A percentile compares a stretch with the other conserved stretches of the same genome.
Evolutionary conservation across 2,329 filamentous ascomycete genomes (phyloP).

Genomic region (Ceratocystis variospora): DNA sequence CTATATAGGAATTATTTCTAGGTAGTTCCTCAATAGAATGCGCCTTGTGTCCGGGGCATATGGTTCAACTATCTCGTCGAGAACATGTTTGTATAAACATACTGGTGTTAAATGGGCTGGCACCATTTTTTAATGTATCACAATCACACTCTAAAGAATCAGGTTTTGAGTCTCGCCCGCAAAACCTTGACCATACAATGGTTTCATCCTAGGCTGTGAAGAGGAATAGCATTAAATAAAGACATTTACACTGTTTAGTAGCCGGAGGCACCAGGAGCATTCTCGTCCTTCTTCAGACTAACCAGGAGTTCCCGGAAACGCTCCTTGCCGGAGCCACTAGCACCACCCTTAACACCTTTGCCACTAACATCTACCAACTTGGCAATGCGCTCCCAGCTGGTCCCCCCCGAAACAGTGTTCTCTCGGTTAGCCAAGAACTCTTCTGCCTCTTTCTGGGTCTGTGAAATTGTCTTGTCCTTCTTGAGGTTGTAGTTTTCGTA

Average conservation of each 20-base stretch:
- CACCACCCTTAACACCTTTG: constrained; percentile 77
- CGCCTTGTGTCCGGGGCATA: background rate
- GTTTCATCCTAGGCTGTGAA: background rate
- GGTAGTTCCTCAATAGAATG: background rate
- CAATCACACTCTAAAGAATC: no score
- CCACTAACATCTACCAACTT: constrained; percentile 96
- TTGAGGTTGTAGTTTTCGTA: constrained; percentile 99
- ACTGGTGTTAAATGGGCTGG: no score
- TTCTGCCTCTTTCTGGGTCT: constrained; percentile 83
- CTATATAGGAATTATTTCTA: background rate
- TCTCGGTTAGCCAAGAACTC: constrained; percentile 80
- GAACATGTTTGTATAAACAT: no score
- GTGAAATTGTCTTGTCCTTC: constrained; percentile 81
- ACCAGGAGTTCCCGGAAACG: constrained; percentile 84
- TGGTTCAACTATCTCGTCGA: no score
- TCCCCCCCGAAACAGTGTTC: constrained; percentile 86
- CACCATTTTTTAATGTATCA: background rate
- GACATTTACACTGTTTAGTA: constrained; percentile 32
- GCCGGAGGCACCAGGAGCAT: constrained; percentile 54
- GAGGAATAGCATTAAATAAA: background rate
- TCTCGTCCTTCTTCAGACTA: constrained; percentile 85
- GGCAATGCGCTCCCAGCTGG: constrained; percentile 95
- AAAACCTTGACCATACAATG: background rate
- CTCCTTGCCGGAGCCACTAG: constrained; percentile 83
- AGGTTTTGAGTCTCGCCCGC: no score